These are phyloP conservation scores for Canavalia gladiata DNA, from an alignment of 306 rosid species.

Conservation along the genomic window DNA sequence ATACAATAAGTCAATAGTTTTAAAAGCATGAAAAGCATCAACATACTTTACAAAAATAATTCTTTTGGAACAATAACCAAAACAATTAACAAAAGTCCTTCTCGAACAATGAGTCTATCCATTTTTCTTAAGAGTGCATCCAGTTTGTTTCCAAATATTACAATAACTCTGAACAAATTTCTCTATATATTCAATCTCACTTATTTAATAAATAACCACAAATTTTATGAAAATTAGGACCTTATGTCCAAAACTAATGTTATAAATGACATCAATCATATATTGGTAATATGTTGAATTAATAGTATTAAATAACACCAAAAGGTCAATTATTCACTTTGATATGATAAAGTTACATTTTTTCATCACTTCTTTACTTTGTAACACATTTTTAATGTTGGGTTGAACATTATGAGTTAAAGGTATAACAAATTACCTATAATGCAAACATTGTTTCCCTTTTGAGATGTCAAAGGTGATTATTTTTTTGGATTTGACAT, in stretches of 20 bases:
- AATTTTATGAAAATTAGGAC: neutral
- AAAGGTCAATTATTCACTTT: constrained; percentile 37
- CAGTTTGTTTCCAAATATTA: neutral
- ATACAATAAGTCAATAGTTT: neutral
- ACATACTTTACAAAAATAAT: neutral
- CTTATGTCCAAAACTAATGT: neutral
- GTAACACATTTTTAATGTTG: neutral
- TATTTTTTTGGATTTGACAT: neutral
- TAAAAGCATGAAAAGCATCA: neutral
- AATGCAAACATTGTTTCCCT: neutral
- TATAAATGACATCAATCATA: constrained; percentile 8
- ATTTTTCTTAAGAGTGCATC: neutral
- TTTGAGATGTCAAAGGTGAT: neutral
- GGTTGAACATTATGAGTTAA: no score
- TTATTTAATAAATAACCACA: neutral
- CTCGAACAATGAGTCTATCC: neutral
- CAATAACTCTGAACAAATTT: neutral
- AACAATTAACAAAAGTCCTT: neutral
- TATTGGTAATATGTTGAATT: constrained; percentile 18
- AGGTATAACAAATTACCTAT: neutral
- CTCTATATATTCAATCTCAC: neutral
- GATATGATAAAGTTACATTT: neutral
- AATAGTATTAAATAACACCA: neutral
- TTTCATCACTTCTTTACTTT: neutral
- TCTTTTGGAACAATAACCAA: neutral